These are phyloP conservation scores for Periconia digitata DNA, from an alignment of 2,329 filamentous ascomycete species.

Conservation along the genomic window DNA sequence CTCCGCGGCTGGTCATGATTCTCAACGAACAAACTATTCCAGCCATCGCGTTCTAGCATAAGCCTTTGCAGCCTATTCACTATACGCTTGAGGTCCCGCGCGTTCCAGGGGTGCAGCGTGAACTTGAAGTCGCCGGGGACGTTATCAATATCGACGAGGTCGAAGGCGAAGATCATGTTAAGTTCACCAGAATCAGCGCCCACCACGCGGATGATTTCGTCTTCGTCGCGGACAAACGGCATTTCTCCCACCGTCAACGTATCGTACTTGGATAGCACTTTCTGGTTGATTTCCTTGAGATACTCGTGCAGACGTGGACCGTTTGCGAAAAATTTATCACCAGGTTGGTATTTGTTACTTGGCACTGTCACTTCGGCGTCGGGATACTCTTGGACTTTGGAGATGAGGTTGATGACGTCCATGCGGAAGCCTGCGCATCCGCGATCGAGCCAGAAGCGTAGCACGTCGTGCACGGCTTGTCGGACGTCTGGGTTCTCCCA, in stretches of 20 bases:
- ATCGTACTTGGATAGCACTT: constrained; percentile 62
- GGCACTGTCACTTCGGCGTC: constrained; percentile 32
- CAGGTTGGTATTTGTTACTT: constrained; percentile 44
- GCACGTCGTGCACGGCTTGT: constrained; percentile 69
- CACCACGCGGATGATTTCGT: constrained; percentile 52
- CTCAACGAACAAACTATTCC: constrained; percentile 56
- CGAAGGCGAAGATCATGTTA: constrained; percentile 67
- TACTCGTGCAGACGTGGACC: constrained; percentile 71
- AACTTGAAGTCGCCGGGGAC: constrained; percentile 41
- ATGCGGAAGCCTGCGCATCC: constrained; percentile 58
- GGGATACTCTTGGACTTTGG: constrained; percentile 33
- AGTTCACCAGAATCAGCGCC: constrained; percentile 54
- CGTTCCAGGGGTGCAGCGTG: constrained; percentile 37
- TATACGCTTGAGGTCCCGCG: constrained; percentile 36
- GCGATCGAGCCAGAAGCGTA: constrained; percentile 77
- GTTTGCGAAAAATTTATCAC: constrained; percentile 62
- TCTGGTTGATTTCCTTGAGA: constrained; percentile 63
- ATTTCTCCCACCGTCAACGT: constrained; percentile 68
- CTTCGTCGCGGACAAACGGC: constrained; percentile 54
- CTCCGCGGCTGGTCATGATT: constrained; percentile 58
- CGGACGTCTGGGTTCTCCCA: constrained; percentile 73
- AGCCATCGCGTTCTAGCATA: constrained; percentile 42
- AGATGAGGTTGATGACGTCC: constrained; percentile 44
- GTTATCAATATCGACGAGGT: constrained; percentile 44
- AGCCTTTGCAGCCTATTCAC: constrained; percentile 37